Evolutionary conservation across 106 monocot genomes (phyloP).

Genomic region (Narthecium ossifragum): DNA sequence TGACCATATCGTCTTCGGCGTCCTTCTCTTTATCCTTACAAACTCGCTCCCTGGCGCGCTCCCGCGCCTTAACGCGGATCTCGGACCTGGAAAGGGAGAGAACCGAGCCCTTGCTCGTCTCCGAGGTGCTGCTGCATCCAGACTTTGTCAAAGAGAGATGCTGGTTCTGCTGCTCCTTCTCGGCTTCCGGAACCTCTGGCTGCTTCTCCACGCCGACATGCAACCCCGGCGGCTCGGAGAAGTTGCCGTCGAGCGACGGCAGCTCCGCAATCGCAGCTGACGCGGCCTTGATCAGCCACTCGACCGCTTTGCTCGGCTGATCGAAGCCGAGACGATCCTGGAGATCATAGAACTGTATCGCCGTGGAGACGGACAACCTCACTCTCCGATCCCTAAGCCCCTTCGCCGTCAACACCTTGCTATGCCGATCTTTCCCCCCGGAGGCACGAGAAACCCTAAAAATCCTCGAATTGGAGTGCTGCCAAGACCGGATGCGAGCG

Average conservation of each 20-base stretch:
- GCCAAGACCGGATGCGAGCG: conserved; percentile 22
- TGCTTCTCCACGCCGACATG: neutral
- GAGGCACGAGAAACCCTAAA: conserved; percentile 82
- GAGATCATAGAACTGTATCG: conserved; percentile 96
- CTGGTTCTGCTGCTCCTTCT: conserved; percentile 25
- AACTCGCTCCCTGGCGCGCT: conserved; percentile 42
- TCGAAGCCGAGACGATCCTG: conserved; percentile 94
- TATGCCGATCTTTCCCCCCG: conserved; percentile 98
- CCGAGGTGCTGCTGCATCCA: conserved; percentile 82
- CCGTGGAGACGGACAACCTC: conserved; percentile 91
- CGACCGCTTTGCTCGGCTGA: conserved; percentile 95
- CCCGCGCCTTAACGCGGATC: conserved; percentile 54
- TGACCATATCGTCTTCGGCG: conserved; percentile 14
- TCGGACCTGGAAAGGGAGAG: conserved; percentile 79
- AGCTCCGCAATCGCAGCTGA: conserved; percentile 69
- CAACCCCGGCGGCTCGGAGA: conserved; percentile 19
- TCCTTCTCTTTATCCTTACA: conserved; percentile 47
- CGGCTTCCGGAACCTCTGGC: conserved; percentile 2
- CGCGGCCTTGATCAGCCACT: conserved; percentile 91
- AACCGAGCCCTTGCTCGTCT: conserved; percentile 89
- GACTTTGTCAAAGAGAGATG: conserved; percentile 42
- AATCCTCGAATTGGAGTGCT: conserved; percentile 67
- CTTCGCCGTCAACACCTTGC: conserved; percentile 91
- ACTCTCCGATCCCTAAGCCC: conserved; percentile 88
- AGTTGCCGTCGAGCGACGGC: conserved; percentile 48